Base-by-base conservation (phyloP, 257 asterid species). In the Nicotiana tabacum region DNA sequence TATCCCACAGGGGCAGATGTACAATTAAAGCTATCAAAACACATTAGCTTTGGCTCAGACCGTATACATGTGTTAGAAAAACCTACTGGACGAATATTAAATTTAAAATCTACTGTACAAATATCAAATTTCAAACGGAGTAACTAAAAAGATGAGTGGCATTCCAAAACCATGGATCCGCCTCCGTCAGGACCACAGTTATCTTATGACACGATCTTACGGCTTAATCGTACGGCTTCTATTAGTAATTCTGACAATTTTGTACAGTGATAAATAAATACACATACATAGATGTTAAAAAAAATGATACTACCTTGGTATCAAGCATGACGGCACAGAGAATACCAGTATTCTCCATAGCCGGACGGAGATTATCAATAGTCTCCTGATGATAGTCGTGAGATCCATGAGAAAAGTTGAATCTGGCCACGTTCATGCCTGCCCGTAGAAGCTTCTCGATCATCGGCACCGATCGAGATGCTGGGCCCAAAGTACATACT, bases 301-400 rank as follows among this genome's bases (percentile, higher is more conserved):
- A 1, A 1, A 17, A 67, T 3, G 0, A 6, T 77, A 3, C 0
- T 30, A 92, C 95, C 93, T 92, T 92, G 83, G 97, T 92, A 70
- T 92, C 95, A 58, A 92, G 90, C 97, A 92, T 92, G 72, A 92
- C 92, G 55, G 97, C 95, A 81, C 97, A 92, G 84, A 91, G 93
- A 60, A 92, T 92, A 12, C 93, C 95, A 17, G 94, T 91, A 77
- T 88, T 91, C 53, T 90, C 92, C 97, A 92, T 92, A 74, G 90
- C 97, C 83, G 86, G 78, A 15, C 88, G 92, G 76, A 91, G 94
- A 81, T 92, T 92, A 66, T 92, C 92, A 66, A 92, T 92, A 15
- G 97, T 92, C 82, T 91, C 97, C 90, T 92, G 97, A 68, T 91
- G 97, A 84, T 92, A 92, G 39, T 88, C 90, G 77, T 92, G 92